phyloP scores from a whole-genome alignment of 1,139 yeast species.

The Kodamaea sp. region DNA sequence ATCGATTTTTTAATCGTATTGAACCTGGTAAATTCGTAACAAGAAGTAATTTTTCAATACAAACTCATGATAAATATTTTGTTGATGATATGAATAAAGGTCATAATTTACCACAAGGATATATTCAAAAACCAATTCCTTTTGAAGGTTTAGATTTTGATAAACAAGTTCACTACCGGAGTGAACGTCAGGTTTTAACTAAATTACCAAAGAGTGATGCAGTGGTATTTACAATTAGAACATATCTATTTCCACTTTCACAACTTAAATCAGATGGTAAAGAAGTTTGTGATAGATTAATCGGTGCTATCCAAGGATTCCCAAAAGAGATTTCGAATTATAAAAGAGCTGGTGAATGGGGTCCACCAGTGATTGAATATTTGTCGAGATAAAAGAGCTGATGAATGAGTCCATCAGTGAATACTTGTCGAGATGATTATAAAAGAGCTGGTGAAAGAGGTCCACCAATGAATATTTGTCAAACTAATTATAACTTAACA shows the following conservation, averaged over 20 bases:
- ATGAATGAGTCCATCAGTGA: neutral
- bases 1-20: slow-evolving; percentile 52
- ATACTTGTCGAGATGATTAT: slow-evolving; percentile 19
- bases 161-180: slow-evolving; percentile 51
- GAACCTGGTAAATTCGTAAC: slow-evolving; percentile 52
- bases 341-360: slow-evolving; percentile 41
- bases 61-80: slow-evolving; percentile 49
- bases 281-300: slow-evolving; percentile 38
- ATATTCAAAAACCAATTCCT: slow-evolving; percentile 30
- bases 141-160: slow-evolving; percentile 50
- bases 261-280: slow-evolving; percentile 50
- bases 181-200: slow-evolving; percentile 60
- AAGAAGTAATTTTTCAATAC: slow-evolving; percentile 61
- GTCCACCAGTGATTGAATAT: slow-evolving; percentile 34
- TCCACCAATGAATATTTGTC: slow-evolving; percentile 34
- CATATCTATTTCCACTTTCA: slow-evolving; percentile 61
- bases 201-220: slow-evolving; percentile 55
- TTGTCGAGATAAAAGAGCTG: slow-evolving; percentile 12
- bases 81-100: slow-evolving; percentile 54
- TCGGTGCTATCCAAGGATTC: slow-evolving; percentile 39
- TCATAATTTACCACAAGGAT: slow-evolving; percentile 29
- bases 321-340: slow-evolving; percentile 38
- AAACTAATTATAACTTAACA: slow-evolving; percentile 22
- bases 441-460: slow-evolving; percentile 42
- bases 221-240: slow-evolving; percentile 57